Evolutionary conservation across 352 stramenopile genomes (phyloP).

Genomic region (Pythium scleroteichum): DNA sequence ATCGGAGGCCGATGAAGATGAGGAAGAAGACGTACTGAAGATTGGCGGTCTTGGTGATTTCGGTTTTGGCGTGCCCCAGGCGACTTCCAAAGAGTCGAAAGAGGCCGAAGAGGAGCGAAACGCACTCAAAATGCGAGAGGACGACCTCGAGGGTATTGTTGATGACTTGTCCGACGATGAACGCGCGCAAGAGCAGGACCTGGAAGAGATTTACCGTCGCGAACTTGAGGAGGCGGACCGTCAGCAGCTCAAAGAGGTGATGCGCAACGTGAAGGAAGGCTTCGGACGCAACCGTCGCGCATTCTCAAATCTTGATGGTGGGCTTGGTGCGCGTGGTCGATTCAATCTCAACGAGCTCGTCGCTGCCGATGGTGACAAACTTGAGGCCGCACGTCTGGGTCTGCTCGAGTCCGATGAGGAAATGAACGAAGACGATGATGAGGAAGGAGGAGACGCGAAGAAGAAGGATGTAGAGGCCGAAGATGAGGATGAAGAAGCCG

Average conservation of each 20-base stretch:
- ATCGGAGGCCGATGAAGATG: constrained; percentile 84
- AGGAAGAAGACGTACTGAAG: constrained; percentile 82
- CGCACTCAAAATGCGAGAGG: constrained; percentile 70
- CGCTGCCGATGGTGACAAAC: constrained; percentile 73
- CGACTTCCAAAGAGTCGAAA: constrained; percentile 67
- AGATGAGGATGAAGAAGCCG: constrained; percentile 74
- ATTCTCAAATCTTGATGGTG: constrained; percentile 58
- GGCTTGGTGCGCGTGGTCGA: constrained; percentile 61
- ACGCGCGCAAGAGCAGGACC: constrained; percentile 54
- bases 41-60: constrained; percentile 84
- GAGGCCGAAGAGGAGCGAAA: constrained; percentile 78
- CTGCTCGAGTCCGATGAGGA: constrained; percentile 84
- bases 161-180: constrained; percentile 87
- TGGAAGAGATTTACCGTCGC: constrained; percentile 75
- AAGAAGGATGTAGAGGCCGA: constrained; percentile 36
- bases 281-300: constrained; percentile 82
- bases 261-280: constrained; percentile 88
- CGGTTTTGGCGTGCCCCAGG: constrained; percentile 78
- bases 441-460: constrained; percentile 41
- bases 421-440: constrained; percentile 51
- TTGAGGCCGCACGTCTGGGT: constrained; percentile 75
- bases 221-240: constrained; percentile 71
- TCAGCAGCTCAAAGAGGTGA: constrained; percentile 78
- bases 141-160: constrained; percentile 84
- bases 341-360: constrained; percentile 86